A percentile compares a stretch with the other conserved stretches of the same genome.
phyloP scores from a whole-genome alignment of 129 eudicot species.

The Flaveria sonorensis region DNA sequence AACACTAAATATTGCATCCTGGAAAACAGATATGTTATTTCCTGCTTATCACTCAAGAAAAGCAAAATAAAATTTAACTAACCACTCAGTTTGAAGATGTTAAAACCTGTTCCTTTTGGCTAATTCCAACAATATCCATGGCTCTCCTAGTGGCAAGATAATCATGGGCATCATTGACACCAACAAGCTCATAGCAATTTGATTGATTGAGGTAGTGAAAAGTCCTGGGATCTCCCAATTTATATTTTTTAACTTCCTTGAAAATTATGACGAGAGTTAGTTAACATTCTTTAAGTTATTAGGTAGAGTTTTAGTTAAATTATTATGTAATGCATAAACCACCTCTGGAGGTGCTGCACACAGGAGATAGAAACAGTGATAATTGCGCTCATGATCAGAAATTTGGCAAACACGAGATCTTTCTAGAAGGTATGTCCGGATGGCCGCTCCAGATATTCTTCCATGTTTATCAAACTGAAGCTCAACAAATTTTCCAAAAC shows the following conservation, averaged over 20 bases:
- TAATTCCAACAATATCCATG: conserved; percentile 98
- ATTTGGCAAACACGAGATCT: conserved; percentile 97
- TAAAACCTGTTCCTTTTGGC: conserved; percentile 76
- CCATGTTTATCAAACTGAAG: conserved; percentile 92
- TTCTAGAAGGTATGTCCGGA: conserved; percentile 92
- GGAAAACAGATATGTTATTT: conserved; percentile 31
- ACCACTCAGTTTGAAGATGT: conserved; percentile 17
- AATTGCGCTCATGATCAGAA: conserved; percentile 97
- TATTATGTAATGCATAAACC: conserved; percentile 15
- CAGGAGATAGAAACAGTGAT: conserved; percentile 95
- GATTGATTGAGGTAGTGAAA: conserved; percentile 95
- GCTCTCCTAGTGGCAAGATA: conserved; percentile 97
- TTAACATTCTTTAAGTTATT: conserved; percentile 22
- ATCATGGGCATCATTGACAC: conserved; percentile 83
- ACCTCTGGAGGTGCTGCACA: conserved; percentile 98
- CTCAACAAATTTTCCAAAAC: conserved; percentile 97
- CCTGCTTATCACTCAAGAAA: conserved; percentile 14
- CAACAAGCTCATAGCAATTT: conserved; percentile 80
- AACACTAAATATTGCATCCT: conserved; percentile 96
- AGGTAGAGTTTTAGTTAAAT: conserved; percentile 8
- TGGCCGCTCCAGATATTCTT: conserved; percentile 98
- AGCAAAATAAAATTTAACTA: neutral
- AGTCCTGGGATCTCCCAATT: conserved; percentile 75
- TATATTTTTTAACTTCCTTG: conserved; percentile 89
- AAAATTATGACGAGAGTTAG: conserved; percentile 31